Conservation (phyloP, 2,329 filamentous ascomycete genomes). For the Calonectria multiphialidica region DNA sequence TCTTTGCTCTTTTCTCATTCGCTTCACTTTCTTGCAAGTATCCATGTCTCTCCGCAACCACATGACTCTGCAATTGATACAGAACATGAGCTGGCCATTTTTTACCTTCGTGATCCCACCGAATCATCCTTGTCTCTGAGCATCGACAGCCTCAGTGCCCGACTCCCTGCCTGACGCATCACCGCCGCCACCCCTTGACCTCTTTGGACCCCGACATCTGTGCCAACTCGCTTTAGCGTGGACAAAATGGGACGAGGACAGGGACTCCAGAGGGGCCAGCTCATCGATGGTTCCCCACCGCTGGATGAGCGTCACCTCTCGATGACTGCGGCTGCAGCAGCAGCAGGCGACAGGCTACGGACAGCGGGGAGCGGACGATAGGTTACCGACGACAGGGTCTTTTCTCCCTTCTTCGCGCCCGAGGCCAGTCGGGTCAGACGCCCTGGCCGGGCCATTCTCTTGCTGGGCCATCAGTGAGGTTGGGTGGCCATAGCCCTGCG, state of each 20-base stretch:
- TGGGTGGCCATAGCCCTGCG: conserved; percentile 42
- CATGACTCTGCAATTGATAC: conserved; percentile 28
- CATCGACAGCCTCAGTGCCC: conserved; percentile 37
- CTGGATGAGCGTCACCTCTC: conserved; percentile 43
- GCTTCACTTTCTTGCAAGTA: conserved; percentile 10
- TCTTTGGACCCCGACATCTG: conserved; percentile 25
- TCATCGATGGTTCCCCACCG: conserved; percentile 45
- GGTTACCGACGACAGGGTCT: conserved; percentile 29
- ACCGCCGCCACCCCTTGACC: conserved; percentile 36
- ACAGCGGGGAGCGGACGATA: conserved; percentile 22
- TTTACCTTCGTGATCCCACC: conserved; percentile 11
- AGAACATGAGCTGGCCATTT: conserved; percentile 22
- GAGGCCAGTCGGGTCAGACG: conserved; percentile 16
- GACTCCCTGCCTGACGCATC: conserved; percentile 46
- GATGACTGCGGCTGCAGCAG: conserved; percentile 42
- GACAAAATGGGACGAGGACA: conserved; percentile 44
- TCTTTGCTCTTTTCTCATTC: conserved; percentile 16
- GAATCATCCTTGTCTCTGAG: conserved; percentile 21
- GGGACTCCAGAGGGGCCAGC: conserved; percentile 44
- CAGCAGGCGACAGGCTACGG: conserved; percentile 22
- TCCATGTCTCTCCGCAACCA: conserved; percentile 24
- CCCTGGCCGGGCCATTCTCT: neutral
- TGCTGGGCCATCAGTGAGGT: conserved; percentile 31
- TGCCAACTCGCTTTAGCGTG: conserved; percentile 40
- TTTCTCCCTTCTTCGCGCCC: conserved; percentile 27